A percentile compares a stretch with the other conserved stretches of the same genome.
These are phyloP conservation scores for Lentinula sp. DNA, from an alignment of 768 basidiomycete genomes.

Conservation along the genomic window DNA sequence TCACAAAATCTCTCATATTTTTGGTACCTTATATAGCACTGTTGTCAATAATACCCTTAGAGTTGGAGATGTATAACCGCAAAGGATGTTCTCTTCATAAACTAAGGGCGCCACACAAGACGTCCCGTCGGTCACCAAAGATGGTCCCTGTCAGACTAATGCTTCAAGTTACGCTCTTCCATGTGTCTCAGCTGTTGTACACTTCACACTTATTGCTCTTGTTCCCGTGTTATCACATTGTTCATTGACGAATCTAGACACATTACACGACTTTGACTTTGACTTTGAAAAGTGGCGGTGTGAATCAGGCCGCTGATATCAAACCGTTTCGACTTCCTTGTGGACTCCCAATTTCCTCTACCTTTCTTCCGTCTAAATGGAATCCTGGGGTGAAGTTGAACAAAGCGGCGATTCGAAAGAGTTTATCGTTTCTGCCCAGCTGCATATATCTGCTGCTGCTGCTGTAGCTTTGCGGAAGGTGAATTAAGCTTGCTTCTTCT, in stretches of 20 bases:
- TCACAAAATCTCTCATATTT: background rate
- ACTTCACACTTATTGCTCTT: background rate
- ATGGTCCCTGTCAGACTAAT: background rate
- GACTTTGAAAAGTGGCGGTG: background rate
- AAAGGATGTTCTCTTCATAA: no score
- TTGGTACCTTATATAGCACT: background rate
- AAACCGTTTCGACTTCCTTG: background rate
- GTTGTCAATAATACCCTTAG: constrained; percentile 6
- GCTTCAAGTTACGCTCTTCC: background rate
- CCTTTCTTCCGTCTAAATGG: constrained; percentile 17
- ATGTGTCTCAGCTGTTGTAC: background rate
- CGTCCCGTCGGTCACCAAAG: background rate
- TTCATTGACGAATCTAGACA: background rate
- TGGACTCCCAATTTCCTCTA: background rate
- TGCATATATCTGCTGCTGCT: constrained; percentile 53
- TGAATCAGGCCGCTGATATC: constrained; percentile 8
- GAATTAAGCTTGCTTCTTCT: constrained; percentile 8
- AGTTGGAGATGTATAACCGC: background rate
- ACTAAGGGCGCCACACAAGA: background rate
- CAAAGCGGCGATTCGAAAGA: constrained; percentile 29
- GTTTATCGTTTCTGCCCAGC: constrained; percentile 55
- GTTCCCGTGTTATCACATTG: background rate
- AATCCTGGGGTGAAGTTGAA: constrained; percentile 22
- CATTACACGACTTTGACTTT: background rate
- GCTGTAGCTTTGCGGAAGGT: constrained; percentile 55